Evolutionary conservation across 1,284 basidiomycete species (phyloP).

Genomic region (Puccinia brachypodii): DNA sequence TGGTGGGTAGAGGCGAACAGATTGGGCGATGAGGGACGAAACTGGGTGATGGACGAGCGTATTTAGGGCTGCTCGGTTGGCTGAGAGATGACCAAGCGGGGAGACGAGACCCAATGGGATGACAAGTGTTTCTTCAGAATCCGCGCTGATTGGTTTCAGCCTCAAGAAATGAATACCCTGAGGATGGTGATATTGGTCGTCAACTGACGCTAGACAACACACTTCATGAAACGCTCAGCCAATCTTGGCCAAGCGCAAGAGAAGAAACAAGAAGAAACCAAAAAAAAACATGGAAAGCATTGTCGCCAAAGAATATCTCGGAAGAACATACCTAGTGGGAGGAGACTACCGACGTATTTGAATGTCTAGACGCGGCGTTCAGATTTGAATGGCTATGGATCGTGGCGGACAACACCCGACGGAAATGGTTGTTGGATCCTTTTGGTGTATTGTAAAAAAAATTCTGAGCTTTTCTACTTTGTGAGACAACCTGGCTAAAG

Average conservation of each 20-base stretch:
- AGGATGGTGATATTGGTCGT: neutral
- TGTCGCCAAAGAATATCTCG: neutral
- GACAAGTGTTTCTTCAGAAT: neutral
- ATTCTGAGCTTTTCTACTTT: neutral
- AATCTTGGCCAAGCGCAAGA: neutral
- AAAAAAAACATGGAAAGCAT: neutral
- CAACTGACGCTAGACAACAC: neutral
- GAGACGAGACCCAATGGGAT: no score
- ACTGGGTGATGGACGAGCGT: neutral
- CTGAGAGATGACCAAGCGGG: neutral
- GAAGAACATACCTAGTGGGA: neutral
- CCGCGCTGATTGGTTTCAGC: neutral
- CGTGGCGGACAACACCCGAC: neutral
- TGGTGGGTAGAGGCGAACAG: neutral
- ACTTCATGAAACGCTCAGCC: slow-evolving; percentile 4
- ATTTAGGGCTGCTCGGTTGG: neutral
- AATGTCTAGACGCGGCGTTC: neutral
- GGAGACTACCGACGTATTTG: neutral
- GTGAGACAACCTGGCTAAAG: no score
- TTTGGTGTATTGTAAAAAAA: neutral
- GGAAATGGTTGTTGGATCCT: neutral
- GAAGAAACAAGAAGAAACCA: neutral
- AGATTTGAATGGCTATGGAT: neutral
- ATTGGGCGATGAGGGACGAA: neutral
- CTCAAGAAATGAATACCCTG: neutral